Evolutionary conservation across 768 basidiomycete species (phyloP), one percentile per base, ranked within the genome.

Genomic region (Podaxis mareebaensis): DNA sequence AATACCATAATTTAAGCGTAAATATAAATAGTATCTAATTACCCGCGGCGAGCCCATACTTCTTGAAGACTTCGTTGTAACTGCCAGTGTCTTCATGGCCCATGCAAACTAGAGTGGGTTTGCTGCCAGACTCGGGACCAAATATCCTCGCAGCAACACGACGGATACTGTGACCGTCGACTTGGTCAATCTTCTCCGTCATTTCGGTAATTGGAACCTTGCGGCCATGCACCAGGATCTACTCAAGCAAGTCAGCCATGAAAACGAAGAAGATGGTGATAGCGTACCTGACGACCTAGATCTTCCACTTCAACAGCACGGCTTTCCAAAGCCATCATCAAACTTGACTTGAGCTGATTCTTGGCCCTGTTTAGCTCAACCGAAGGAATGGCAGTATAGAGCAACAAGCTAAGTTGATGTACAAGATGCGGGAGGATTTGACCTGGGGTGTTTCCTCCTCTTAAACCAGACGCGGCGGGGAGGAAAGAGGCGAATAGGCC

Each of bases 271-370:
- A 56, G 1, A 58, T 46, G 54, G 58, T 56, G 55, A 49, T 60
- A 44, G 33, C 53, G 26, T 68, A 89, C 90, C 85, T 97, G 96
- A 63, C 96, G 83, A 38, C 96, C 96, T 5, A 97, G 82, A 74
- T 97, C 93, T 71, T 94, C 92, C 8, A 95, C 92, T 69, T 90
- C 90, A 4, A 94, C 84, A 13, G 91, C 83, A 36, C 91, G 79
- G 70, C 92, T 94, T 77, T 97, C 95, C 51, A 98, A 76, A 2
- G 94, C 92, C 96, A 99, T 99, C 80, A 95, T 92, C 66, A 99
- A 76, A 54, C 88, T 90, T 24, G 90, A 91, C 74, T 94, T 94
- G 65, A 99, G 86, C 81, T 98, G 96, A 71, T 98, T 98, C 80
- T 95, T 95, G 42, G 96, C 96, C 63, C 96, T 82, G 62, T 79